Conservation (phyloP, 2,329 filamentous ascomycete genomes). For the Phaeophleospora eucalypticola region DNA sequence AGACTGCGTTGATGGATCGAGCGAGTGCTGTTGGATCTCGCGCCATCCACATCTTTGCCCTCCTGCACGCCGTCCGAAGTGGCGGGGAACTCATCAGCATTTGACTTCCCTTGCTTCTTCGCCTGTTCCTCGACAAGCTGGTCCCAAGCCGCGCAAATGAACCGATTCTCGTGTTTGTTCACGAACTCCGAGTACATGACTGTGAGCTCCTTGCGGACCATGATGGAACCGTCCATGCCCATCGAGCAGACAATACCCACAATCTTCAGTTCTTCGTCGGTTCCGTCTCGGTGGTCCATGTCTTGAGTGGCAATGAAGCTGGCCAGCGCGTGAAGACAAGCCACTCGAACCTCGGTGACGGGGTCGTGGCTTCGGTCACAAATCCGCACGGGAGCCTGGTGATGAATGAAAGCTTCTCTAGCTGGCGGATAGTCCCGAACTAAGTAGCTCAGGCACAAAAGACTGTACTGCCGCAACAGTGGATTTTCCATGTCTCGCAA, state of each 20-base stretch:
- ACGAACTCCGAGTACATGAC: constrained; percentile 93
- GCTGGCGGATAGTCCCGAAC: constrained; percentile 89
- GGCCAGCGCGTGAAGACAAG: constrained; percentile 89
- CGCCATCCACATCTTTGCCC: constrained; percentile 1
- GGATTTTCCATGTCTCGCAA: constrained; percentile 82
- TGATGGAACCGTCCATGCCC: constrained; percentile 87
- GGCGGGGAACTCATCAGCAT: constrained; percentile 18
- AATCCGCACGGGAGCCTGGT: constrained; percentile 76
- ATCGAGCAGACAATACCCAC: constrained; percentile 86
- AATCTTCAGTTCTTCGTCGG: constrained; percentile 71
- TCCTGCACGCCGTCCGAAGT: background rate
- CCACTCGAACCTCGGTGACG: constrained; percentile 86
- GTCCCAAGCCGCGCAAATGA: constrained; percentile 87
- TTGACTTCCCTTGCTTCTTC: constrained; percentile 24
- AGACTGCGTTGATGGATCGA: constrained; percentile 19
- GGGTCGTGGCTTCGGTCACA: constrained; percentile 77
- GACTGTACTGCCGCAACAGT: constrained; percentile 89
- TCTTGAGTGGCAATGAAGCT: constrained; percentile 81
- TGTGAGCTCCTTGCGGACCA: constrained; percentile 88
- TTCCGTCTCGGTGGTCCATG: constrained; percentile 11
- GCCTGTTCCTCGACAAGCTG: constrained; percentile 71
- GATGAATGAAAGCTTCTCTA: constrained; percentile 92
- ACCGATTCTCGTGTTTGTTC: constrained; percentile 84
- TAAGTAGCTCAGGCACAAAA: constrained; percentile 88
- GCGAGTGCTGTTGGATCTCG: constrained; percentile 14